These are phyloP conservation scores for Suhomyces sp. DNA, from an alignment of 805 yeast species.

Conservation along the genomic window DNA sequence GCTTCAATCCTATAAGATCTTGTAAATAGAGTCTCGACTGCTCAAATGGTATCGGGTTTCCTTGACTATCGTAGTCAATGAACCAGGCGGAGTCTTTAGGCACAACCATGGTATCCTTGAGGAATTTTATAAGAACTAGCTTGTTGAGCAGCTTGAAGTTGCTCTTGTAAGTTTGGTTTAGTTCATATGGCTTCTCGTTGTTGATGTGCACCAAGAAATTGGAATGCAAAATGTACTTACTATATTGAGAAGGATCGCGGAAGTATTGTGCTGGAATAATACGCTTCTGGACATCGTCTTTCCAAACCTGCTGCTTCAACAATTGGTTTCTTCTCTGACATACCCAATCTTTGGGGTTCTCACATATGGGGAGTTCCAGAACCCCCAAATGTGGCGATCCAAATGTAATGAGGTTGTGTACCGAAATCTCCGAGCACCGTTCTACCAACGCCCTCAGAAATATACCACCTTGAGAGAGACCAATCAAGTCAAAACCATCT, in stretches of 20 bases:
- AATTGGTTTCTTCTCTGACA: conserved; percentile 54
- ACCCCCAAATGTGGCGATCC: conserved; percentile 84
- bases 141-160: conserved; percentile 46
- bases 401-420: conserved; percentile 60
- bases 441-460: conserved; percentile 67
- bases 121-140: conserved; percentile 59
- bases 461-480: conserved; percentile 84
- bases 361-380: conserved; percentile 62
- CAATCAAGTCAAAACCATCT: conserved; percentile 67
- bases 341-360: conserved; percentile 48
- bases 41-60: conserved; percentile 41
- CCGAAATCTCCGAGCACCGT: conserved; percentile 42
- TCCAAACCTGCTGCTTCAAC: conserved; percentile 61
- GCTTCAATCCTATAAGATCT: conserved; percentile 59
- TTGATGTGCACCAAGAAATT: conserved; percentile 62
- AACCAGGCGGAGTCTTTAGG: conserved; percentile 75
- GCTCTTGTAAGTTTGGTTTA: conserved; percentile 38
- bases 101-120: conserved; percentile 61
- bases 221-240: conserved; percentile 53
- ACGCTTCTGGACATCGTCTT: conserved; percentile 49
- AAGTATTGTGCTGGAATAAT: conserved; percentile 75
- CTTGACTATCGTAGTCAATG: conserved; percentile 49
- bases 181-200: conserved; percentile 46
- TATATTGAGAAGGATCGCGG: conserved; percentile 56
- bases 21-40: conserved; percentile 48